phyloP scores from a whole-genome alignment of 768 basidiomycete genomes.

The Termitomyces bulborhizus region DNA sequence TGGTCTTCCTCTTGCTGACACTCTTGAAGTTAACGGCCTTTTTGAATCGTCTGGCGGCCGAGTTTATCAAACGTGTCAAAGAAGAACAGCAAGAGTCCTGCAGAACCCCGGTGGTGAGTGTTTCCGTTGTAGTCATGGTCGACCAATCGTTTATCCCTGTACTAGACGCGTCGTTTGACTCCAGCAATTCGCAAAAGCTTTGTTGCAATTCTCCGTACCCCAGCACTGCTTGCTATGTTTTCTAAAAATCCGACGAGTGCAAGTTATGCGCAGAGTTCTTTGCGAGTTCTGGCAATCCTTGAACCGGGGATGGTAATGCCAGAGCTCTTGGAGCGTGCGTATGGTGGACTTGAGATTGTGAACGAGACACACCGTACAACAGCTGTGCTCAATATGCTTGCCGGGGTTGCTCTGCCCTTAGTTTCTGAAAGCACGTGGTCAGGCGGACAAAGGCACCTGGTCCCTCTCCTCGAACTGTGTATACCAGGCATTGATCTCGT shows the following conservation, averaged over 20 bases:
- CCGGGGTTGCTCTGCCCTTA: constrained; percentile 69
- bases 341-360: constrained; percentile 85
- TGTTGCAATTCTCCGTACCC: constrained; percentile 75
- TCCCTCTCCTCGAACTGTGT: constrained; percentile 83
- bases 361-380: constrained; percentile 96
- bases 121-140: background rate
- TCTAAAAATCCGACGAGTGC: constrained; percentile 80
- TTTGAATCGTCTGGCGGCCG: constrained; percentile 62
- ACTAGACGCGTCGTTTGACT: constrained; percentile 71
- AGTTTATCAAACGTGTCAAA: constrained; percentile 74
- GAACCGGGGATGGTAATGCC: constrained; percentile 89
- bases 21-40: constrained; percentile 53
- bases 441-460: constrained; percentile 81
- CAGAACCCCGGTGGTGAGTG: constrained; percentile 66
- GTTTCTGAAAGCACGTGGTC: constrained; percentile 76
- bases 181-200: constrained; percentile 76
- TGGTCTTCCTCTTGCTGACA: constrained; percentile 6
- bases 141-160: background rate
- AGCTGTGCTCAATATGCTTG: constrained; percentile 80
- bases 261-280: constrained; percentile 71
- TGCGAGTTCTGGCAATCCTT: constrained; percentile 71
- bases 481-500: constrained; percentile 91
- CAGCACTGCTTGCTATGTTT: constrained; percentile 88
- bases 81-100: constrained; percentile 76
- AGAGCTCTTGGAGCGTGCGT: constrained; percentile 84